Conservation (phyloP, 2,329 filamentous ascomycete species). For the Monosporascus ibericus region DNA sequence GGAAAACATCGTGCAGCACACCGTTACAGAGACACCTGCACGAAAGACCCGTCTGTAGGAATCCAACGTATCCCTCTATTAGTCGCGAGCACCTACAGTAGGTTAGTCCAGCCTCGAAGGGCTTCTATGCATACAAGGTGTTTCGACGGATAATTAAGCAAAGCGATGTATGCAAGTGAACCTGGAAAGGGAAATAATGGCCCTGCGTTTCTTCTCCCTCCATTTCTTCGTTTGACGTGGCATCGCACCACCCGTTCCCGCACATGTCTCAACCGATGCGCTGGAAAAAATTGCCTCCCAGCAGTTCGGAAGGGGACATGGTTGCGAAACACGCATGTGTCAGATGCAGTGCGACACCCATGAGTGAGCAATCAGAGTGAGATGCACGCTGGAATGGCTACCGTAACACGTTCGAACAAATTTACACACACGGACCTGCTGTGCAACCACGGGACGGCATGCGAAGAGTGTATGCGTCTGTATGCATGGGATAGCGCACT, state of each 20-base stretch:
- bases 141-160: not conserved
- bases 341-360: not conserved
- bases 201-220: not conserved
- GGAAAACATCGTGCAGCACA: not conserved
- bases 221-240: not conserved
- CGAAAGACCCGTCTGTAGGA: not conserved
- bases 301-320: not conserved
- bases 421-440: not conserved
- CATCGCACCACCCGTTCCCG: not conserved
- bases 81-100: not conserved
- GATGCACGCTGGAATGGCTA: not conserved
- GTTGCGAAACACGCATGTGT: not conserved
- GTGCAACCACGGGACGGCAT: not conserved
- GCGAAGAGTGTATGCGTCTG: not conserved
- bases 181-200: not conserved
- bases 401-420: not conserved
- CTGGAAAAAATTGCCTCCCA: not conserved
- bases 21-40: not conserved
- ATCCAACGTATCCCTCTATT: not conserved
- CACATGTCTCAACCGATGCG: not conserved
- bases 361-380: not conserved
- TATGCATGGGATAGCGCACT: not conserved
- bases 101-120: not conserved
- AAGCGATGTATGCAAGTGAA: not conserved
- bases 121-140: not conserved